Conservation (phyloP, 176 grass and related monocot genomes). For the Thalia dealbata region DNA sequence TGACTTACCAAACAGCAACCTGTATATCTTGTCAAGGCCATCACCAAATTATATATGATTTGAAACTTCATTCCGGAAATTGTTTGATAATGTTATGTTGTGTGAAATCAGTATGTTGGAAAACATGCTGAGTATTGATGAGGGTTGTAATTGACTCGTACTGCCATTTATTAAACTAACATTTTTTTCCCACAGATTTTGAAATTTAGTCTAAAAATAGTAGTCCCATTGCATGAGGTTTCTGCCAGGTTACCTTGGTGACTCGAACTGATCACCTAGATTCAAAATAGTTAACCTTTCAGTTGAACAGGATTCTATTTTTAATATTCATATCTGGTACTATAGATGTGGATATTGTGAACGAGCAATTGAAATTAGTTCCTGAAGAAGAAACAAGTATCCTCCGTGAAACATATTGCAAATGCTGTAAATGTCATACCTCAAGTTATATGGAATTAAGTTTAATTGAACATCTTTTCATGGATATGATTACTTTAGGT, state of each 20-base stretch:
- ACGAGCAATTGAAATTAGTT: background rate
- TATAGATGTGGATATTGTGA: background rate
- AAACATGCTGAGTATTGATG: background rate
- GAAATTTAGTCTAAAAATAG: too few relatives aligned
- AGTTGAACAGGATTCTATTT: too few relatives aligned
- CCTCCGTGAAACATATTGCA: background rate
- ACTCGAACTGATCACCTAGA: background rate
- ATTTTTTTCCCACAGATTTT: too few relatives aligned
- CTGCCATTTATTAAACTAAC: background rate
- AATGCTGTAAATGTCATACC: background rate
- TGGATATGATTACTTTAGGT: conserved; percentile 32
- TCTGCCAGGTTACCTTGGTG: too few relatives aligned
- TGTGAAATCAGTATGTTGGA: background rate
- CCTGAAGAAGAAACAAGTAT: background rate
- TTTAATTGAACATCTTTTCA: background rate
- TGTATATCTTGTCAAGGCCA: background rate
- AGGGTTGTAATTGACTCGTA: background rate
- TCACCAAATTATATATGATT: background rate
- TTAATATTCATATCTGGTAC: background rate
- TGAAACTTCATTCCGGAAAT: background rate
- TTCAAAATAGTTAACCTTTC: background rate
- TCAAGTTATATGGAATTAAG: background rate
- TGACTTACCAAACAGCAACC: background rate
- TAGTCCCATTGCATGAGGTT: too few relatives aligned
- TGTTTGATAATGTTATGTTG: background rate